phyloP scores from a whole-genome alignment of 1,139 yeast genomes.

The Eremothecium sinecaudum region DNA sequence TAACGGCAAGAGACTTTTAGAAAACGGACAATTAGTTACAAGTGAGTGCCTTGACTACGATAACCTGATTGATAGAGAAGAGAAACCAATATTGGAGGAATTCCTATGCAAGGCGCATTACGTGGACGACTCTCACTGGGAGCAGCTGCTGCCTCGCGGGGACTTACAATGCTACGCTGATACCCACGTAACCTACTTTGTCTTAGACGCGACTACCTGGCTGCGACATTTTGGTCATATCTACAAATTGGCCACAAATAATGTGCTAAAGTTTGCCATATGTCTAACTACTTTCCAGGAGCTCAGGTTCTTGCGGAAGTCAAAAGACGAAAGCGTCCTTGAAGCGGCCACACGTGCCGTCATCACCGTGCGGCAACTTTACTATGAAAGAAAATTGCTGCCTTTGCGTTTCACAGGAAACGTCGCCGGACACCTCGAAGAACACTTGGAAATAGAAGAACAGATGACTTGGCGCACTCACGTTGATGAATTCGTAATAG shows the following conservation, averaged over 20 bases:
- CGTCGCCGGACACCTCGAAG: constrained; percentile 56
- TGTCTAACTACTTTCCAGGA: constrained; percentile 77
- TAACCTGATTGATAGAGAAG: constrained; percentile 6
- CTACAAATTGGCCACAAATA: constrained; percentile 57
- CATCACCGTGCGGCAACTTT: constrained; percentile 59
- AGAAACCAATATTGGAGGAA: constrained; percentile 7
- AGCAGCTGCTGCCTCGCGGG: constrained; percentile 11
- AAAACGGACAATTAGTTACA: constrained; percentile 8
- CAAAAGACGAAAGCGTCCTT: constrained; percentile 64
- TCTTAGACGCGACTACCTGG: constrained; percentile 75
- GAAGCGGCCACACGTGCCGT: constrained; percentile 79
- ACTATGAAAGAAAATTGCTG: constrained; percentile 47
- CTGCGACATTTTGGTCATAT: constrained; percentile 69
- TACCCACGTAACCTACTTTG: constrained; percentile 42
- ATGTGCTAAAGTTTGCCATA: constrained; percentile 48
- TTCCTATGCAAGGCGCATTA: constrained; percentile 3
- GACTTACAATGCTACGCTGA: constrained; percentile 13
- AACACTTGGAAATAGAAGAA: constrained; percentile 35
- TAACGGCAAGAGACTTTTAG: constrained; percentile 8
- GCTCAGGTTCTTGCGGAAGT: constrained; percentile 59
- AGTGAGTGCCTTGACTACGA: constrained; percentile 5
- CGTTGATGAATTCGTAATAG: constrained; percentile 35
- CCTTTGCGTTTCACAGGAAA: constrained; percentile 56
- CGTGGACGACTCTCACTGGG: constrained; percentile 1
- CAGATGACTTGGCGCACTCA: constrained; percentile 36